A percentile compares a stretch with the other conserved stretches of the same genome.
Evolutionary conservation across 1,284 basidiomycete species (phyloP).

Genomic region (Sporisorium iseilematis-ciliati): DNA sequence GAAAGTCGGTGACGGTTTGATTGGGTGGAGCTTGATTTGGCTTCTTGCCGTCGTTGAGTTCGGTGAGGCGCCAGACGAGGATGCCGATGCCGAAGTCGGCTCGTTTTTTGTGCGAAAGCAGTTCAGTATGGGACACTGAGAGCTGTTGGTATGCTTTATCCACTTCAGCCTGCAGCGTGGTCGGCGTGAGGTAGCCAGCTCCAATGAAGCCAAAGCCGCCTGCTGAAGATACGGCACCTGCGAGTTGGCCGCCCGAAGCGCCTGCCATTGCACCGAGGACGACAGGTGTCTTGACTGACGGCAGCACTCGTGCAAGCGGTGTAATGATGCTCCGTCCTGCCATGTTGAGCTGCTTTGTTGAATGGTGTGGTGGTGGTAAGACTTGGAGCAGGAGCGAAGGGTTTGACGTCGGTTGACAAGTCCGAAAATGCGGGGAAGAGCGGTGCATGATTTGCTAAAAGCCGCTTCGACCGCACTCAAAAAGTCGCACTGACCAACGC

Average conservation of each 20-base stretch:
- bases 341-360: conserved; percentile 4
- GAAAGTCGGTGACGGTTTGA: conserved; percentile 30
- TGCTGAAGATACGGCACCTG: conserved; percentile 55
- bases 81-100: conserved; percentile 63
- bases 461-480: conserved; percentile 25
- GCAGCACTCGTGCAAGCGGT: conserved; percentile 24
- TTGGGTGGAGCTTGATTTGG: conserved; percentile 17
- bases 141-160: conserved; percentile 35
- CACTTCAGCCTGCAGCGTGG: conserved; percentile 46
- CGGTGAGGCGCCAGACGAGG: conserved; percentile 61
- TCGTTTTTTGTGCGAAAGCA: conserved; percentile 18
- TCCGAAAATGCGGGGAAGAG: conserved; percentile 35
- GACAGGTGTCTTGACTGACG: conserved; percentile 51
- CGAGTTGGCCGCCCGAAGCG: conserved; percentile 61
- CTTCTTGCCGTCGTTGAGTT: conserved; percentile 43
- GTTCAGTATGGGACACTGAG: conserved; percentile 16
- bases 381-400: neutral
- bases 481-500: neutral
- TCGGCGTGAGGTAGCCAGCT: conserved; percentile 57
- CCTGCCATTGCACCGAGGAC: conserved; percentile 65
- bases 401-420: conserved; percentile 16
- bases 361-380: neutral
- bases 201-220: conserved; percentile 68
- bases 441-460: conserved; percentile 13
- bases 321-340: conserved; percentile 30